These are phyloP conservation scores for Gossypium raimondii DNA, from an alignment of 345 rosid species.

Conservation along the genomic window DNA sequence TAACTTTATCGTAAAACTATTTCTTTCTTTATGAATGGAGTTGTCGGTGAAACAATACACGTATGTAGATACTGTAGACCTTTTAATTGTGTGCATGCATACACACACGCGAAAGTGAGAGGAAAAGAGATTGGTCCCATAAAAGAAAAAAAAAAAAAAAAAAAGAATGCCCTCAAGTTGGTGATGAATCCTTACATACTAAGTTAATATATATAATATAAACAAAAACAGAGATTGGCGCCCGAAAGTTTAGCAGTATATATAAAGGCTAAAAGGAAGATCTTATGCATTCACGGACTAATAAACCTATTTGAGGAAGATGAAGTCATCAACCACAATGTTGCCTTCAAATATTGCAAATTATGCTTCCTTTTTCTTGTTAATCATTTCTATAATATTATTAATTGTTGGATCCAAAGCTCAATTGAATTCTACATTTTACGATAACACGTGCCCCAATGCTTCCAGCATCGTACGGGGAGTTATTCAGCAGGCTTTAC, in stretches of 20 bases:
- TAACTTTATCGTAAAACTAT: too few species aligned
- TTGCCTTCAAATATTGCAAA: neutral
- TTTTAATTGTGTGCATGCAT: neutral
- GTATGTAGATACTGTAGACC: neutral
- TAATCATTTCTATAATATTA: neutral
- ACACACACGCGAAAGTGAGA: neutral
- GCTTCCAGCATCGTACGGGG: conserved; percentile 48
- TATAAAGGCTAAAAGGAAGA: conserved; percentile 5
- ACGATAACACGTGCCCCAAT: conserved; percentile 57
- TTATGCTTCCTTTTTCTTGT: neutral
- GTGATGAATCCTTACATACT: neutral
- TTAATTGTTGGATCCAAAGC: conserved; percentile 18
- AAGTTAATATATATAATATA: neutral
- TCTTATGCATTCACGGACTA: neutral
- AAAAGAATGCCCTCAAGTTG: neutral
- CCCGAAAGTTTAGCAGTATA: neutral
- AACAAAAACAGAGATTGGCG: neutral
- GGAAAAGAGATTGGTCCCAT: conserved; percentile 4
- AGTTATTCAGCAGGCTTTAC: conserved; percentile 52
- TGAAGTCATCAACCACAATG: neutral
- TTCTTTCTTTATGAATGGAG: too few species aligned
- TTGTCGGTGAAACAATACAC: too few species aligned
- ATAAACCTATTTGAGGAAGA: neutral
- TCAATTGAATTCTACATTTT: conserved; percentile 58
- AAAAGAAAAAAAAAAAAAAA: too few species aligned